phyloP scores from a whole-genome alignment of 2,329 filamentous ascomycete genomes.

The Penicillium sp. region DNA sequence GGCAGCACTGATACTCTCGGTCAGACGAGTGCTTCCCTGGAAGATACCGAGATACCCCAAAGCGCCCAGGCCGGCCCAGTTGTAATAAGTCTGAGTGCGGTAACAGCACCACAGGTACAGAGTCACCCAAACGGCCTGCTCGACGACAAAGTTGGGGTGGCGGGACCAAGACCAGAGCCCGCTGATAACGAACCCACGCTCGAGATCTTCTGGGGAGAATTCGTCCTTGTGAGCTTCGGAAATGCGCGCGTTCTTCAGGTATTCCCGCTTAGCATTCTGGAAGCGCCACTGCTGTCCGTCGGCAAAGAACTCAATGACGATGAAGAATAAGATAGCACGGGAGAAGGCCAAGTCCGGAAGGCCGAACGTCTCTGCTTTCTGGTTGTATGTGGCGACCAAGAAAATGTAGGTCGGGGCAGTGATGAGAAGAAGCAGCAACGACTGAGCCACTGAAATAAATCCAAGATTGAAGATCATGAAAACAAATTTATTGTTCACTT shows the following conservation, averaged over 20 bases:
- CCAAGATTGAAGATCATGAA: conserved; percentile 83
- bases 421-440: conserved; percentile 73
- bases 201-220: conserved; percentile 70
- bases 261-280: conserved; percentile 74
- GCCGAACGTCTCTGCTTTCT: conserved; percentile 52
- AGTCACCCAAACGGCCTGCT: conserved; percentile 84
- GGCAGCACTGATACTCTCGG: conserved; percentile 70
- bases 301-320: conserved; percentile 71
- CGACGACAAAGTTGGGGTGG: conserved; percentile 91
- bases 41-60: conserved; percentile 73
- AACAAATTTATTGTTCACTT: conserved; percentile 65
- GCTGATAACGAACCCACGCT: conserved; percentile 80
- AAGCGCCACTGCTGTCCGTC: conserved; percentile 93
- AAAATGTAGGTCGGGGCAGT: conserved; percentile 80
- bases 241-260: conserved; percentile 68
- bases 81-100: conserved; percentile 65
- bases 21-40: conserved; percentile 83
- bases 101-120: conserved; percentile 86
- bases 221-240: conserved; percentile 49
- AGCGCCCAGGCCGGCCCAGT: conserved; percentile 73
- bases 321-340: conserved; percentile 52
- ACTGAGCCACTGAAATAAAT: conserved; percentile 86
- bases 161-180: conserved; percentile 85
- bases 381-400: conserved; percentile 65
- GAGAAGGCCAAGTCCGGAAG: conserved; percentile 58